Percentiles rank a stretch among this genome's conserved stretches.
These are phyloP conservation scores for Candida mattraensis DNA, from an alignment of 805 yeast species.

Conservation along the genomic window DNA sequence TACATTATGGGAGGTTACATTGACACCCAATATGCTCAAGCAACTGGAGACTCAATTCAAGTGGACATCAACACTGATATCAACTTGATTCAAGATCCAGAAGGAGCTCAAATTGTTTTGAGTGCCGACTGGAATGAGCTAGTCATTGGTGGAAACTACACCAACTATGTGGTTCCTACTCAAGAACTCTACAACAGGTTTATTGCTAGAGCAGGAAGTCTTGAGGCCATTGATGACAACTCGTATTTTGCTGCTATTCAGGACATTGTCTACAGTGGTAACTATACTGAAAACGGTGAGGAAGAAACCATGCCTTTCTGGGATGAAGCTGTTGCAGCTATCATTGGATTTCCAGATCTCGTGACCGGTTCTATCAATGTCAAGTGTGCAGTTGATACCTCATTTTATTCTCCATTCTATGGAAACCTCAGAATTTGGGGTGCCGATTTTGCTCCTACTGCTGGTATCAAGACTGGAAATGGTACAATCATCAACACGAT, in stretches of 20 bases:
- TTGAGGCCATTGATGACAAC: constrained; percentile 28
- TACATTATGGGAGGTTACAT: constrained; percentile 47
- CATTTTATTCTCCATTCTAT: constrained; percentile 43
- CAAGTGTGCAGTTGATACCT: constrained; percentile 38
- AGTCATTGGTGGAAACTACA: constrained; percentile 42
- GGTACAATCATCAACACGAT: constrained; percentile 37
- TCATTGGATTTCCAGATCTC: constrained; percentile 39
- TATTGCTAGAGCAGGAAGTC: constrained; percentile 37
- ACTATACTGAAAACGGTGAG: constrained; percentile 32
- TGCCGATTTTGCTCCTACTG: constrained; percentile 37
- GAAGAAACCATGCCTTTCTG: constrained; percentile 42
- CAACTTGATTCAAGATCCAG: constrained; percentile 45
- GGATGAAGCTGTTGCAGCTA: constrained; percentile 43
- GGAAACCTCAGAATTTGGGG: constrained; percentile 41
- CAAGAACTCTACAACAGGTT: constrained; percentile 37
- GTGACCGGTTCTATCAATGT: constrained; percentile 32
- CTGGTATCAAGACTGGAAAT: constrained; percentile 35
- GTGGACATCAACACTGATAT: constrained; percentile 44
- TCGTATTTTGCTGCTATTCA: constrained; percentile 33
- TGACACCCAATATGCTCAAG: constrained; percentile 41
- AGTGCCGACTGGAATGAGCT: constrained; percentile 41
- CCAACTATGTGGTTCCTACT: constrained; percentile 41
- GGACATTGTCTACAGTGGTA: constrained; percentile 37
- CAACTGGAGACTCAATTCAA: constrained; percentile 31
- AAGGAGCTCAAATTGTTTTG: constrained; percentile 44